phyloP scores from a whole-genome alignment of 371 early-diverging fungal species.

The Rhizoclosmatium hyalinum region DNA sequence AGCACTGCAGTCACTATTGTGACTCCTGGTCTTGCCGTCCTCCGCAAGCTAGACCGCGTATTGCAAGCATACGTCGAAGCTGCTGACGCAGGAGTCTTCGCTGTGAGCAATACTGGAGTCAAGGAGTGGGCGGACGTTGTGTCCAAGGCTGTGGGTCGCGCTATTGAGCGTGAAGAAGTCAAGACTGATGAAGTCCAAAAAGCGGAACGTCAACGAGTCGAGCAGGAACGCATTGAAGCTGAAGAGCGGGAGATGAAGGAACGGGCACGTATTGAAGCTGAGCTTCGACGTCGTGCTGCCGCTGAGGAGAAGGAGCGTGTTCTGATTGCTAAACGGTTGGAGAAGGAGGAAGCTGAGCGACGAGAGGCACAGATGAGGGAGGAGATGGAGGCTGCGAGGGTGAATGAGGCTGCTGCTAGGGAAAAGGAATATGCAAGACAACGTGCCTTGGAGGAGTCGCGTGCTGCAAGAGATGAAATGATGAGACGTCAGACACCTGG shows the following conservation, averaged over 20 bases:
- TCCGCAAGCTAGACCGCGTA: slow-evolving; percentile 1
- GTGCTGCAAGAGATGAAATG: slow-evolving; percentile 40
- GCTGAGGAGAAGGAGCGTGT: slow-evolving; percentile 25
- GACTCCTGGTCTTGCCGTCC: slow-evolving; percentile 17
- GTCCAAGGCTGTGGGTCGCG: neutral
- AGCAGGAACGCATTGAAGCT: neutral
- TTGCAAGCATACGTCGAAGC: slow-evolving; percentile 10
- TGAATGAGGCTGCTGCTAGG: slow-evolving; percentile 40
- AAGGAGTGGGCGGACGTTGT: slow-evolving; percentile 13
- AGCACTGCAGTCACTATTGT: neutral
- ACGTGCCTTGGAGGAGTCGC: slow-evolving; percentile 45
- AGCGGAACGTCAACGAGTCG: slow-evolving; percentile 5
- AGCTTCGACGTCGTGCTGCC: slow-evolving; percentile 4
- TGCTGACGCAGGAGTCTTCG: neutral
- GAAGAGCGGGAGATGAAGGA: slow-evolving; percentile 7
- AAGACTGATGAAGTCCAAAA: slow-evolving; percentile 17
- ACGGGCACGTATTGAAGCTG: neutral
- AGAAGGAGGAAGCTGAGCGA: slow-evolving; percentile 13
- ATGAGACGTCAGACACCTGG: slow-evolving; percentile 33
- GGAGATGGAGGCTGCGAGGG: slow-evolving; percentile 39
- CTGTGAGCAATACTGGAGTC: neutral
- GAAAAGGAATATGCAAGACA: slow-evolving; percentile 57
- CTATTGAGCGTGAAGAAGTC: slow-evolving; percentile 18
- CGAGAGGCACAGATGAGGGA: slow-evolving; percentile 49
- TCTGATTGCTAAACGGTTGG: slow-evolving; percentile 15